phyloP scores from a whole-genome alignment of 1,284 basidiomycete genomes.

The Puccinia novopanici region DNA sequence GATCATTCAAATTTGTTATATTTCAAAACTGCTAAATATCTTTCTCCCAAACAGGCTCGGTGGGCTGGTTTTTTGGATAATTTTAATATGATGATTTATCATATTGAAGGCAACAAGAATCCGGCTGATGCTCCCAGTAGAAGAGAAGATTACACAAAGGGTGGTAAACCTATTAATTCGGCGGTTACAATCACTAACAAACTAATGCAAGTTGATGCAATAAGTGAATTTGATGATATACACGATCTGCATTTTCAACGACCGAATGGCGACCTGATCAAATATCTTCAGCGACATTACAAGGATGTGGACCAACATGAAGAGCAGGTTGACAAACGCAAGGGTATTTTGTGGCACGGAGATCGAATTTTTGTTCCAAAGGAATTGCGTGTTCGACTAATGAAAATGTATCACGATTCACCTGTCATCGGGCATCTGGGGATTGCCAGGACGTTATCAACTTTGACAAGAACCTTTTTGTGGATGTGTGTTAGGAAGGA shows the following conservation, averaged over 20 bases:
- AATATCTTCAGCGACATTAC: neutral
- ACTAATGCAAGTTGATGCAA: neutral
- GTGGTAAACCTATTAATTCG: neutral
- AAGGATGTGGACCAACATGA: neutral
- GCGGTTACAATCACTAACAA: neutral
- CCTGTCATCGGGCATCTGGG: neutral
- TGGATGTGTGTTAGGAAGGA: neutral
- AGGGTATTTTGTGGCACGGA: neutral
- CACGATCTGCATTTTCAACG: no score
- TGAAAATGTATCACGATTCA: conserved; percentile 7
- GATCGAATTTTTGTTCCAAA: neutral
- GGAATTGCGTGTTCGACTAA: neutral
- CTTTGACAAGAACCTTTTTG: neutral
- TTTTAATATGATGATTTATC: conserved; percentile 27
- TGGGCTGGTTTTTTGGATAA: neutral
- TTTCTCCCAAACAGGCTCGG: neutral
- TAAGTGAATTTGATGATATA: no score
- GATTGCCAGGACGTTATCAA: neutral
- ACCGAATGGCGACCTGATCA: no score
- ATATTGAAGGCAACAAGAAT: conserved; percentile 1
- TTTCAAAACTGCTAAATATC: no score
- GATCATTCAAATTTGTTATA: no score
- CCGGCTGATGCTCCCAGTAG: conserved; percentile 18
- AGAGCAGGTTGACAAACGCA: neutral
- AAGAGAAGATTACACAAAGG: neutral